Evolutionary conservation across 1,284 basidiomycete species (phyloP), one percentile per base, ranked within the genome.

Genomic region (Quambalaria eucalypti): DNA sequence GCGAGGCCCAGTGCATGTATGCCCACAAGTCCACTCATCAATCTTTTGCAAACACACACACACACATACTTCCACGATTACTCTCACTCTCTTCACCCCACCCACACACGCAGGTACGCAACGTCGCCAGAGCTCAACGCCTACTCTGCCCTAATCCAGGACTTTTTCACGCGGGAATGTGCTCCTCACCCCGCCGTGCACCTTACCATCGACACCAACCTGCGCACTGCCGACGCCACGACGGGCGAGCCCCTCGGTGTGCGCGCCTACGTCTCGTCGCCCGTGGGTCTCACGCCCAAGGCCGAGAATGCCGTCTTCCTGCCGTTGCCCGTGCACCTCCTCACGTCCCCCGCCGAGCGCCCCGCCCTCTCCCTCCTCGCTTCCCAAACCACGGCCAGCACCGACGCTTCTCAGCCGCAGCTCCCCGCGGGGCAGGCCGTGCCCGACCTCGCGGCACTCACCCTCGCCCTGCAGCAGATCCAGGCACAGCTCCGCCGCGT

Each of bases 101-200:
- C n/a, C n/a, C n/a, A 4, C 50, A 16, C 40, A 14, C 14, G 10
- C 44, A 55, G 53, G 53, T 74, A 74, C 55, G 69, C 70, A 21
- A 73, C 72, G 23, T 68, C 62, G 61, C 87, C 87, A 2, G 85
- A 87, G 62, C 82, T 98, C 58, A 93, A 95, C 80, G 89, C 88
- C 14, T 93, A 93, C 80, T 93, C 91, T 44, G 91, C 95, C 21
- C 82, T 99, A 63, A 95, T 99, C 73, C 95, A 98, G 82, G 92
- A 96, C 78, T 96, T 96, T 79, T 98, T 95, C 78, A 85, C 88
- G 38, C 84, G 87, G 81, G 90, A 98, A 78, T 91, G 89, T 2
- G 80, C 84, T 0, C 87, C 90, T 4, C 84, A 87, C 76, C 88
- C 87, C 57, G 91, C 95, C 4, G 84, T 99, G 44, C 93, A 98